Evolutionary conservation across 2,329 filamentous ascomycete genomes (phyloP).

Genomic region (Cladosporium sp.): DNA sequence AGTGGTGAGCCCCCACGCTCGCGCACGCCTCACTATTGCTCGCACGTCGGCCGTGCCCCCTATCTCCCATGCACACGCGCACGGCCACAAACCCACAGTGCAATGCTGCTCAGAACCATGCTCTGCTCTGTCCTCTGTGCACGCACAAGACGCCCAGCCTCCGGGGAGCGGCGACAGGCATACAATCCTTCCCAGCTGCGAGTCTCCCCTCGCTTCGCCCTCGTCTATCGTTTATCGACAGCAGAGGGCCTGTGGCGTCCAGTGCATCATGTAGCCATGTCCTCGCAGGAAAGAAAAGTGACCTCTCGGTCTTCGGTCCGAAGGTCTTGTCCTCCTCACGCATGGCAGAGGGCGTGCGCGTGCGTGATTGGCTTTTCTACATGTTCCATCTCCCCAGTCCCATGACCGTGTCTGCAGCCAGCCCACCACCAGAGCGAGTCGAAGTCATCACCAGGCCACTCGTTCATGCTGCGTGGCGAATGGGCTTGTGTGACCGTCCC

Average conservation of each 20-base stretch:
- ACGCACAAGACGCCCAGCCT: neutral
- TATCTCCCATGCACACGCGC: neutral
- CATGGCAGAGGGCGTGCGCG: neutral
- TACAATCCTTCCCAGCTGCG: neutral
- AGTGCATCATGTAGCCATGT: neutral
- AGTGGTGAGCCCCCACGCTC: neutral
- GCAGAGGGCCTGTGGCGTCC: neutral
- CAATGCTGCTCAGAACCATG: neutral
- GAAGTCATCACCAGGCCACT: neutral
- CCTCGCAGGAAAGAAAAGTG: neutral
- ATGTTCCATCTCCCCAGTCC: neutral
- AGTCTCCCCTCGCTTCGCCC: neutral
- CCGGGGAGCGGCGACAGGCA: neutral
- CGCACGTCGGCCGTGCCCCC: neutral
- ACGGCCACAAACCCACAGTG: neutral
- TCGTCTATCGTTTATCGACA: neutral
- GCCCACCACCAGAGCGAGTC: neutral
- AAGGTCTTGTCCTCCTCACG: neutral
- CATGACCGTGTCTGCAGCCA: neutral
- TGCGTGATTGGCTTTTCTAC: conserved; percentile 1
- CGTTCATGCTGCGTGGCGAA: neutral
- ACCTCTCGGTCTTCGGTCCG: conserved; percentile 8
- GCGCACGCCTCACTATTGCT: neutral
- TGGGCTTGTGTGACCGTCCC: neutral
- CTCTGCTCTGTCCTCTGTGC: neutral